phyloP scores from a whole-genome alignment of 345 rosid species.

The Arabis hirsuta region DNA sequence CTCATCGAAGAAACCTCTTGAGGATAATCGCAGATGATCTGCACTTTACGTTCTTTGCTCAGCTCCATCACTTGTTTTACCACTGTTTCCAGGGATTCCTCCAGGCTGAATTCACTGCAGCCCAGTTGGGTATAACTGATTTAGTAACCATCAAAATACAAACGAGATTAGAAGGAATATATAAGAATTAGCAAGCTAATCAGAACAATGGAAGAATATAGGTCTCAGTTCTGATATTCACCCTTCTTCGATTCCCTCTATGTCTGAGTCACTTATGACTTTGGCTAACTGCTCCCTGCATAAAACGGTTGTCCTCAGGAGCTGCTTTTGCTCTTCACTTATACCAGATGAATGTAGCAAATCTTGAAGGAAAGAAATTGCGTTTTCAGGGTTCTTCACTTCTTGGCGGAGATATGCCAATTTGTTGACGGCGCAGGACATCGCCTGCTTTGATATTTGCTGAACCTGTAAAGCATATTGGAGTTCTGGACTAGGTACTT shows the following conservation, averaged over 20 bases:
- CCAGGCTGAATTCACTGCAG: slow-evolving; percentile 60
- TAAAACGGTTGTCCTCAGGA: slow-evolving; percentile 53
- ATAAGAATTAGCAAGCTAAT: slow-evolving; percentile 6
- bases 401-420: slow-evolving; percentile 70
- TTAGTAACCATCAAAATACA: slow-evolving; percentile 1
- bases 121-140: slow-evolving; percentile 65
- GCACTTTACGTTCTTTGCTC: slow-evolving; percentile 61
- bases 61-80: slow-evolving; percentile 63
- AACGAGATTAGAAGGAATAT: slow-evolving; percentile 15
- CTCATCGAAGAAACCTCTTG: slow-evolving; percentile 56
- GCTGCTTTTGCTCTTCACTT: slow-evolving; percentile 60
- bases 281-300: slow-evolving; percentile 76
- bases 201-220: slow-evolving; percentile 16
- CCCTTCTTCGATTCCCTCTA: slow-evolving; percentile 79
- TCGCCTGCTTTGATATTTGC: slow-evolving; percentile 72
- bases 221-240: slow-evolving; percentile 33
- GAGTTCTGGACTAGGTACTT: slow-evolving; percentile 78
- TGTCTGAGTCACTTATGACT: slow-evolving; percentile 64
- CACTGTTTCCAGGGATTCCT: slow-evolving; percentile 63
- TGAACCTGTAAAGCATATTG: slow-evolving; percentile 77
- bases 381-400: slow-evolving; percentile 58
- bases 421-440: slow-evolving; percentile 58
- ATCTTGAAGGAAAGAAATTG: slow-evolving; percentile 59
- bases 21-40: slow-evolving; percentile 57
- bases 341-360: slow-evolving; percentile 58